Conservation (phyloP, 2,329 filamentous ascomycete species). For the Periconia macrospinosa region DNA sequence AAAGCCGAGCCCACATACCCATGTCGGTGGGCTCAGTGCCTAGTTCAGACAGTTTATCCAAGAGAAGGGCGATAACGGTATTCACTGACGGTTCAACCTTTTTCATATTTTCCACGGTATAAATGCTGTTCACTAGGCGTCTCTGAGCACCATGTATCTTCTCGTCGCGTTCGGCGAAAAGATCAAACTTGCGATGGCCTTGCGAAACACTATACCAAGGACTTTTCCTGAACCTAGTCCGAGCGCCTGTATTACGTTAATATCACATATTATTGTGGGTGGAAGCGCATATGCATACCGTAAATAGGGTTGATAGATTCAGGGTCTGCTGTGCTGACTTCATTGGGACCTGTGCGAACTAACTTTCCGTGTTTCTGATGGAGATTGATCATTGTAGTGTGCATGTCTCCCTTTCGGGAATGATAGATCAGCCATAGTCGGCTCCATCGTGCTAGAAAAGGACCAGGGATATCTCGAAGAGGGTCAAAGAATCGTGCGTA, state of each 20-base stretch:
- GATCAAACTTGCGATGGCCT: conserved; percentile 43
- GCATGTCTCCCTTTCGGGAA: neutral
- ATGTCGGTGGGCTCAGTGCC: conserved; percentile 24
- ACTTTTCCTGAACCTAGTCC: conserved; percentile 36
- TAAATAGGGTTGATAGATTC: conserved; percentile 11
- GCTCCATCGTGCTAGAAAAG: conserved; percentile 23
- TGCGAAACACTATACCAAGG: conserved; percentile 40
- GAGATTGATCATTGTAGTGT: conserved; percentile 9
- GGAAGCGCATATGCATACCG: neutral
- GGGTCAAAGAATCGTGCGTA: conserved; percentile 13
- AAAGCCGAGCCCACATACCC: conserved; percentile 42
- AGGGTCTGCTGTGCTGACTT: conserved; percentile 7
- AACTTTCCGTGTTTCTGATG: conserved; percentile 20
- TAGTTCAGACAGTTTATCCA: conserved; percentile 11
- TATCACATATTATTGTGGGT: neutral
- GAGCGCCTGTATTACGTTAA: no score
- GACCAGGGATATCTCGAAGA: conserved; percentile 25
- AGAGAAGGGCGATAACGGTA: conserved; percentile 29
- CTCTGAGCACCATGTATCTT: conserved; percentile 4
- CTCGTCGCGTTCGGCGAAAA: conserved; percentile 28
- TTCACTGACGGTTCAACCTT: no score
- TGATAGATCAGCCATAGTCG: conserved; percentile 9
- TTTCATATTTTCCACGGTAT: no score
- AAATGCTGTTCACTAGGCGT: neutral
- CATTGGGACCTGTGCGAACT: conserved; percentile 15